Base-by-base conservation (phyloP, 495 filamentous ascomycete species). In the Mytilinidion resinicola region DNA sequence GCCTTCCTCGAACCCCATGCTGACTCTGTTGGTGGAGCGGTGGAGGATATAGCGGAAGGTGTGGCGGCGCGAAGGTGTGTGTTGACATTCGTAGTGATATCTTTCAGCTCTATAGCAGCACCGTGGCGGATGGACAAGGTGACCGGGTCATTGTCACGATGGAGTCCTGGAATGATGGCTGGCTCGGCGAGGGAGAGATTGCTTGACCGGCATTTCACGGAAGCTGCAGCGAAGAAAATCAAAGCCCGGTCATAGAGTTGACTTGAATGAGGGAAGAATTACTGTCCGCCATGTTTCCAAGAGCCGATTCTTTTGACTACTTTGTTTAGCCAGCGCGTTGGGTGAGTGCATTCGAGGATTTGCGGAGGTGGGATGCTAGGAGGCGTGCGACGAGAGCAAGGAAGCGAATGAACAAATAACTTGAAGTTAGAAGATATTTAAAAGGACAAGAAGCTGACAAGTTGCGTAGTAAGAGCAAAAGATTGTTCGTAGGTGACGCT, bases 221-320 rank as follows among this genome's bases (percentile, higher is more conserved):
- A 30, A 49, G 54, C 55, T 57, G 54, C 20, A 57, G 42, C 15
- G 39, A 58, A 25, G 43, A 57, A 53, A 11, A 35, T 57, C 53
- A 57, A 53, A 34, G 46, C 11, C 47, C 2, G 14, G 17, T 37
- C 37, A 49, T 10, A 25, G 33, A 12, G 21, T 25, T 25, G 17
- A 19, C 21, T 19, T 25, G 14, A 9, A 12, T 25, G 21, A 10
- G 15, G 46, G 46, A 25, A 14, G 46, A 21, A 33, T 12, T 49
- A 49, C 46, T 49, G 19, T 25, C 21, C 15, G 46, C 46, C 46
- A 49, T 49, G 15, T 49, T 25, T 49, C 46, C 33, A 19, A 25
- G 15, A 14, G 46, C 6, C 21, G 6, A 17, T 25, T 19, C 14
- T 11, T 25, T 20, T 19, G 8, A 9, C 19, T 19, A 9, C 19